A percentile compares a stretch with the other conserved stretches of the same genome.
Conservation (phyloP, 805 yeast genomes). For the Monosporozyma siamensis region DNA sequence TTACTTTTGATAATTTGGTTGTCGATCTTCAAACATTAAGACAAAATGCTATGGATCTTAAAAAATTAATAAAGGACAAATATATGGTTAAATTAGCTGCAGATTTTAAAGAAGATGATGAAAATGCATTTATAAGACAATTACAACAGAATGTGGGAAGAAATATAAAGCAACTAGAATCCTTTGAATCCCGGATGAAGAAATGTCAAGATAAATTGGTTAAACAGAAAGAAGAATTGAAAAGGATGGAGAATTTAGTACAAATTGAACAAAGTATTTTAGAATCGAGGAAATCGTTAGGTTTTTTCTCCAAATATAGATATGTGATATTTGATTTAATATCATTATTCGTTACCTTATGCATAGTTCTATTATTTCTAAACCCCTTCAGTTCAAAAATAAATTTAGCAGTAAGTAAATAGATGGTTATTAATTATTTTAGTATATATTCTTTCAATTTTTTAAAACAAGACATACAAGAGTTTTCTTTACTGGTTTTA, state of each 20-base stretch:
- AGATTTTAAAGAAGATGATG: conserved; percentile 22
- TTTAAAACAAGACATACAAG: no score
- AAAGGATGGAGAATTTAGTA: conserved; percentile 22
- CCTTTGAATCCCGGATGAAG: conserved; percentile 24
- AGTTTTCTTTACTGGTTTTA: no score
- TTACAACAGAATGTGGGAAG: conserved; percentile 9
- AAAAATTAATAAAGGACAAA: conserved; percentile 22
- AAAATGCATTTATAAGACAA: conserved; percentile 19
- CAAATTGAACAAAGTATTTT: conserved; percentile 7
- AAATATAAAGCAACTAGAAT: conserved; percentile 19
- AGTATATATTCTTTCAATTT: no score
- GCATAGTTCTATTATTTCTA: neutral
- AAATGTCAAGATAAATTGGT: conserved; percentile 14
- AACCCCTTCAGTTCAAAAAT: neutral
- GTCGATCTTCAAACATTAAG: conserved; percentile 25
- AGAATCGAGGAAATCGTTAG: conserved; percentile 4
- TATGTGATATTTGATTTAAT: conserved; percentile 7
- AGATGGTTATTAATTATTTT: neutral
- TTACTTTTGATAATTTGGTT: conserved; percentile 20
- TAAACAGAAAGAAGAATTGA: conserved; percentile 20
- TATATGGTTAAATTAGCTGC: conserved; percentile 23
- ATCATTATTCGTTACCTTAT: neutral
- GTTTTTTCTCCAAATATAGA: conserved; percentile 4
- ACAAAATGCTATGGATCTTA: conserved; percentile 15
- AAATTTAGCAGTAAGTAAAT: neutral